Base-by-base conservation (phyloP, 1,284 basidiomycete species). In the Microbotryum scabiosae region DNA sequence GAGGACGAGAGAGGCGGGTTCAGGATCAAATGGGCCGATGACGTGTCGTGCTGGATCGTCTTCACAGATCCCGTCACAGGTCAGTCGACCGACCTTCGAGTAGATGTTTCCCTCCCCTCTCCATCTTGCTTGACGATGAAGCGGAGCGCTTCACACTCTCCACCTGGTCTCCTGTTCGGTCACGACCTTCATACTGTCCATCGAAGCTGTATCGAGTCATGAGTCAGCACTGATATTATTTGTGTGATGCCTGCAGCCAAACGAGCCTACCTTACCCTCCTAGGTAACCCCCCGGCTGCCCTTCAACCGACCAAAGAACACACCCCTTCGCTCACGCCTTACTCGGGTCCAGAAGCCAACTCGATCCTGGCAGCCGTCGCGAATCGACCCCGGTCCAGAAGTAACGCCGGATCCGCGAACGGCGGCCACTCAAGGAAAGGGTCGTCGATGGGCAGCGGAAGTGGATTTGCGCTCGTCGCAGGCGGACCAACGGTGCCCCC, bases 21-120 rank as follows among this genome's bases (percentile, higher is more conserved):
- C 80, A 90, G 92, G 80, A 96, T 99, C 76, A 98, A 98, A 76
- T 99, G 94, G 94, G 84, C 86, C 70, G 91, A 99, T 76, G 94
- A 99, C 76, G 92, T 89, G 51, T 93, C 88, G 73, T 88, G 94
- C 49, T 79, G 96, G 72, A 87, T 97, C 72, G 92, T 99, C 66
- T 99, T 99, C 75, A 83, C 84, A 48, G 81, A 82, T 65, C 74
- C 81, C 12, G 72, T 72, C 36, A 72, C 76, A 26, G 79, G 80
- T 80, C 62, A 68, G 79, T 75, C 45, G 36, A 41, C 14, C 45
- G 36, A 41, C 14, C 14, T 36, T 41, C 9, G 16, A 41, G 36
- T 5, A 18, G 16, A 41, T 41, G 12, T 41, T 18, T 18, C 12
- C 36, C 36, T 18, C 9, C 36, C 36, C 36, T 41, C 16, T 41